A percentile compares a stretch with the other conserved stretches of the same genome.
Conservation (phyloP, 2,329 filamentous ascomycete genomes). For the Calonectria pteridis region DNA sequence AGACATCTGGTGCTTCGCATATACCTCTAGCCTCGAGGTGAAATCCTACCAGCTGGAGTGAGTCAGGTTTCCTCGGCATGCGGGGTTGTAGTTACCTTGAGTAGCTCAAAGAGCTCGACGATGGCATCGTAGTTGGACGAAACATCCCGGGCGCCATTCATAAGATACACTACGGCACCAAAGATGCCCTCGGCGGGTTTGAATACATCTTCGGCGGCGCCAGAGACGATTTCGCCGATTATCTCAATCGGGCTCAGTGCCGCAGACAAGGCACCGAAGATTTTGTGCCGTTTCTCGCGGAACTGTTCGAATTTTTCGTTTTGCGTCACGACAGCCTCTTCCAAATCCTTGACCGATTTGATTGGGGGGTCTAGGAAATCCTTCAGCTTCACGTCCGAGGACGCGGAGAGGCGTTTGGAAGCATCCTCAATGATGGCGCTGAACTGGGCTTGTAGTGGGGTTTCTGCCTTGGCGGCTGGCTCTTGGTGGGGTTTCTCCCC, state of each 20-base stretch:
- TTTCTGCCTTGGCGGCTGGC: neutral
- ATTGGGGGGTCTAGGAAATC: slow-evolving; percentile 51
- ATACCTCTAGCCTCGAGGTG: slow-evolving; percentile 56
- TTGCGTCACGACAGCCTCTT: slow-evolving; percentile 48
- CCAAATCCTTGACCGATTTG: slow-evolving; percentile 48
- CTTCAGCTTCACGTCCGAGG: slow-evolving; percentile 44
- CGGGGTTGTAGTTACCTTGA: slow-evolving; percentile 49
- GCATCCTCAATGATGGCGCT: slow-evolving; percentile 51
- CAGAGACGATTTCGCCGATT: slow-evolving; percentile 54
- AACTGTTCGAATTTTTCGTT: slow-evolving; percentile 54
- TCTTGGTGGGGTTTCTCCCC: slow-evolving; percentile 13
- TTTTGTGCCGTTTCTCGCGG: slow-evolving; percentile 48
- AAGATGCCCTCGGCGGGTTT: slow-evolving; percentile 57
- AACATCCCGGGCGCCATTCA: slow-evolving; percentile 59
- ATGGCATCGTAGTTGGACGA: slow-evolving; percentile 60
- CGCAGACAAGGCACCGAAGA: slow-evolving; percentile 50
- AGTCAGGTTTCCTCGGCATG: slow-evolving; percentile 9
- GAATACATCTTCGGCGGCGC: slow-evolving; percentile 54
- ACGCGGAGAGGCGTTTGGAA: slow-evolving; percentile 48
- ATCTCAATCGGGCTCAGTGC: slow-evolving; percentile 54
- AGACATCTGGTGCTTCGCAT: slow-evolving; percentile 54
- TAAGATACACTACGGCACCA: slow-evolving; percentile 56
- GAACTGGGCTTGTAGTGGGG: slow-evolving; percentile 38
- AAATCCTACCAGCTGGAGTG: slow-evolving; percentile 50
- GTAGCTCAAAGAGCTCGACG: slow-evolving; percentile 56